Evolutionary conservation across 257 asterid species (phyloP).

Genomic region (Rhazya stricta): DNA sequence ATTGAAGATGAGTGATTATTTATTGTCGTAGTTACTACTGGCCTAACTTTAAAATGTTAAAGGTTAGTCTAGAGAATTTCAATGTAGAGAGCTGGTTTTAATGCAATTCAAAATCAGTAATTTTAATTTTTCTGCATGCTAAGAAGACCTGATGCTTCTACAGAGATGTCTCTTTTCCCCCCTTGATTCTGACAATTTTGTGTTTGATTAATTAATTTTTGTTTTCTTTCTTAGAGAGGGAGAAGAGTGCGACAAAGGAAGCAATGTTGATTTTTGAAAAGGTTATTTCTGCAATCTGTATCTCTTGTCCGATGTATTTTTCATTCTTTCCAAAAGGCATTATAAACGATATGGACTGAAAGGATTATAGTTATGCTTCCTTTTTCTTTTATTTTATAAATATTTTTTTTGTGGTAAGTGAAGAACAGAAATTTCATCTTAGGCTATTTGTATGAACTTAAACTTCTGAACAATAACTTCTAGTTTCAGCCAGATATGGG

Average conservation of each 20-base stretch:
- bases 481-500: not conserved
- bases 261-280: constrained; percentile 37
- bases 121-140: not conserved
- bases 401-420: not conserved
- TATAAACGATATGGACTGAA: not conserved
- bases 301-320: not conserved
- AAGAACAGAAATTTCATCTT: not conserved
- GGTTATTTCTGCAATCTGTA: constrained; percentile 24
- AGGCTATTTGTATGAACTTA: not conserved
- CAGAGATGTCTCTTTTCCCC: not conserved
- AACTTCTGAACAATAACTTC: not conserved
- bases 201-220: not conserved
- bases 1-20: not conserved
- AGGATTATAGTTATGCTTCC: not conserved
- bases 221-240: constrained; percentile 34
- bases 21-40: not conserved
- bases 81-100: not conserved
- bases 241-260: constrained; percentile 54
- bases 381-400: not conserved
- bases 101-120: not conserved
- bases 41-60: not conserved
- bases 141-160: not conserved
- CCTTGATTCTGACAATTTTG: not conserved
- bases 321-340: not conserved
- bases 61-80: not conserved